Evolutionary conservation across 108 stramenopile species (phyloP), one percentile per base, ranked within the genome.

Genomic region (Fistulifera solaris): DNA sequence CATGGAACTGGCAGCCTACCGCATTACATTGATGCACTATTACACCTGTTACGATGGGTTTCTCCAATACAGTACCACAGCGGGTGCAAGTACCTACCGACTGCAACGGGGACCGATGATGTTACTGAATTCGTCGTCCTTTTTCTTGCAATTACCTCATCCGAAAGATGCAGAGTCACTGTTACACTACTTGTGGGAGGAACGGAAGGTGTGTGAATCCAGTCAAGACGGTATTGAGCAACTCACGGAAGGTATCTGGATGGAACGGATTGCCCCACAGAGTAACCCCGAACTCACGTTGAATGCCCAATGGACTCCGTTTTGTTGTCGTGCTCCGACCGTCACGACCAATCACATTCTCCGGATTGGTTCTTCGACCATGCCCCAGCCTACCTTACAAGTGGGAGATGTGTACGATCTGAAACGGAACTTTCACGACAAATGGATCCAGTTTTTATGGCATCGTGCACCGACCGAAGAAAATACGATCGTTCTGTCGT

Each of bases 341-440:
- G 8, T 35, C 31, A 35, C 31, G 8, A 21, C 44, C 3, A 21
- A 21, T 11, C 3, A 11, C 44, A 21, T 45, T 21, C 44, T 45
- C 19, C 44, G 44, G 7, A 45, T 45, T 21, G 44, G 44, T 21
- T 17, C 17, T 21, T 45, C 44, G 19, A 45, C 44, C 44, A 45
- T 45, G 44, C 3, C 44, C 2, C 2, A 21, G 2, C 17, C 17
- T 3, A 21, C 21, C 2, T 21, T 45, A 5, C 19, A 45, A 45
- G 21, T 45, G 2, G 44, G 44, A 5, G 31, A 35, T 35, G 31
- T 35, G 31, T 35, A 35, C 31, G 31, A 35, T 35, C 3, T 35
- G 3, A 8, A 8, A 35, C 3, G 31, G 31, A 35, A 3, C 6
- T 35, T 35, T 35, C 31, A 35, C 31, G 8, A 35, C 31, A 35